These are phyloP conservation scores for Puya raimondii DNA, from an alignment of 176 grass and related monocot species.

Conservation along the genomic window DNA sequence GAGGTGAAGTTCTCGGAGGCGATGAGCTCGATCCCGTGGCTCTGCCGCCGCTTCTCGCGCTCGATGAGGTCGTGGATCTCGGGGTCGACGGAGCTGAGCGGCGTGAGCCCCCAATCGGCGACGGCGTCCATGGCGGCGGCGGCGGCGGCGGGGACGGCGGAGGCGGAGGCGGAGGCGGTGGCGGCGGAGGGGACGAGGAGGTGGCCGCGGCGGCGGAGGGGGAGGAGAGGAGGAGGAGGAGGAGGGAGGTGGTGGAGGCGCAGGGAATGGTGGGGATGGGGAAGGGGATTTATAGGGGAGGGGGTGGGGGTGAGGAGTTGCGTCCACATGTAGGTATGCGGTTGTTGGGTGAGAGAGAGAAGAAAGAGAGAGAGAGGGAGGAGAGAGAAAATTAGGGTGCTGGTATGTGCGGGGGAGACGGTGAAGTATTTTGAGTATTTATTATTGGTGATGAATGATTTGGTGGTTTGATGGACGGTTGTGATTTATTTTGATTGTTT, in stretches of 20 bases:
- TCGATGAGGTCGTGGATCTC: conserved; percentile 70
- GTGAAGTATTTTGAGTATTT: too few relatives aligned
- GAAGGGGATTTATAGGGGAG: conserved; percentile 31
- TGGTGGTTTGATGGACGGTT: background rate
- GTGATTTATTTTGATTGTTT: background rate
- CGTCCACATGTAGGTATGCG: background rate
- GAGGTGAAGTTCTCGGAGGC: conserved; percentile 99
- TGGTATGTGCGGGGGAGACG: background rate
- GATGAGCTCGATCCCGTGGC: conserved; percentile 93
- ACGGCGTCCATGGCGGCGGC: conserved; percentile 60
- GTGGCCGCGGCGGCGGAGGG: background rate
- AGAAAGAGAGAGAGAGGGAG: conserved; percentile 9
- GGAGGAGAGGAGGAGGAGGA: background rate
- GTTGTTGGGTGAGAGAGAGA: conserved; percentile 9
- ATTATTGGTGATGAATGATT: too few relatives aligned
- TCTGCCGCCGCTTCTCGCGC: conserved; percentile 89
- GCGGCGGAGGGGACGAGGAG: background rate
- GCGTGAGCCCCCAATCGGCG: conserved; percentile 51
- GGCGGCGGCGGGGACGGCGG: background rate
- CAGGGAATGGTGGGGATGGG: conserved; percentile 2
- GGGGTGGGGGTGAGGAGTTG: background rate
- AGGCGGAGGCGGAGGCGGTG: background rate
- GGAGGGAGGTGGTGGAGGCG: background rate
- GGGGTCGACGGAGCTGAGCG: conserved; percentile 47
- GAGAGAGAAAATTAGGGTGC: background rate